Conservation (phyloP, 1,139 yeast genomes). For the Wickerhamomyces sp. region DNA sequence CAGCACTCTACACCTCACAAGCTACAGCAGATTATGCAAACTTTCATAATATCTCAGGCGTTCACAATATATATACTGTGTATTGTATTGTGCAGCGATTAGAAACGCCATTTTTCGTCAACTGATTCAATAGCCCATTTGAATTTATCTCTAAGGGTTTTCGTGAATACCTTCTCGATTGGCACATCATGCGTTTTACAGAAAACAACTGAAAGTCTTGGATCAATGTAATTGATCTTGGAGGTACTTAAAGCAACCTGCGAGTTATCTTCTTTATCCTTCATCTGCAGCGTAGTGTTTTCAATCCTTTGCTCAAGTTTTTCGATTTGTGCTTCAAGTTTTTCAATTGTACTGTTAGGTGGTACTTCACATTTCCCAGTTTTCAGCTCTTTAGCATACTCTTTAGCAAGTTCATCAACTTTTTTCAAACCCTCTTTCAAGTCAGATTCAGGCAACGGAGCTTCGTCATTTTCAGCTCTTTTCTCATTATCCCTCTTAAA, state of each 20-base stretch:
- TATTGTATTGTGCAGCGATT: no score
- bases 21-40: no score
- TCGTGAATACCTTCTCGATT: slow-evolving; percentile 86
- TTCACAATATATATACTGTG: no score
- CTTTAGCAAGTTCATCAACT: slow-evolving; percentile 50
- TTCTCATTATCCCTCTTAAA: slow-evolving; percentile 78
- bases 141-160: slow-evolving; percentile 87
- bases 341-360: slow-evolving; percentile 55
- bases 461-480: slow-evolving; percentile 51
- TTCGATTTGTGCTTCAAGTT: slow-evolving; percentile 67
- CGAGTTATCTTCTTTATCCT: slow-evolving; percentile 91
- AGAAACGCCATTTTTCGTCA: slow-evolving; percentile 85
- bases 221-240: slow-evolving; percentile 92
- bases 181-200: slow-evolving; percentile 86
- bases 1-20: no score
- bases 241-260: slow-evolving; percentile 92
- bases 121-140: slow-evolving; percentile 94
- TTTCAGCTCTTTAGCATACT: slow-evolving; percentile 56
- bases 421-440: slow-evolving; percentile 56
- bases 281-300: slow-evolving; percentile 67
- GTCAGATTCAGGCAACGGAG: slow-evolving; percentile 48
- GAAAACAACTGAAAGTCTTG: slow-evolving; percentile 86
- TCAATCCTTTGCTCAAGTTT: slow-evolving; percentile 67
- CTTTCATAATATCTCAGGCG: no score
- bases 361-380: slow-evolving; percentile 56